These are phyloP conservation scores for Lasiosphaeria ovina DNA, from an alignment of 495 filamentous ascomycete genomes.

Conservation along the genomic window DNA sequence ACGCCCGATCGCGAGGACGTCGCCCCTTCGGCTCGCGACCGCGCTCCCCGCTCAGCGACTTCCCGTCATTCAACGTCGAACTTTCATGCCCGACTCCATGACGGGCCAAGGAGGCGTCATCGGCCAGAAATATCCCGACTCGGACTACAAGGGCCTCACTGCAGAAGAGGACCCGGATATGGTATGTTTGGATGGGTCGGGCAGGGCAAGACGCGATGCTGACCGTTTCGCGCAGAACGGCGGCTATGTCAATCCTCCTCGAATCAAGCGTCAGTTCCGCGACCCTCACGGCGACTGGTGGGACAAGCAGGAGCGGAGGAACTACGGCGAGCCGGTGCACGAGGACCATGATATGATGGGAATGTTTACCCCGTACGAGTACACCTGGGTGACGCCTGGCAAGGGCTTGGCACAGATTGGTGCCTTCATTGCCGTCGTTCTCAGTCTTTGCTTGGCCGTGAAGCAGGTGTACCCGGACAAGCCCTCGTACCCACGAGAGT, in stretches of 20 bases:
- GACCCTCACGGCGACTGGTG: slow-evolving; percentile 95
- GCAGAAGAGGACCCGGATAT: slow-evolving; percentile 73
- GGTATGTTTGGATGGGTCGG: slow-evolving; percentile 44
- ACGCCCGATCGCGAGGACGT: slow-evolving; percentile 55
- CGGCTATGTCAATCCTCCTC: slow-evolving; percentile 84
- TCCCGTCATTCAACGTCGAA: slow-evolving; percentile 49
- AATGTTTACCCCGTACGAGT: slow-evolving; percentile 85
- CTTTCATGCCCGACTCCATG: slow-evolving; percentile 45
- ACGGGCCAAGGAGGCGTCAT: slow-evolving; percentile 34
- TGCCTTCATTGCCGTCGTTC: slow-evolving; percentile 65
- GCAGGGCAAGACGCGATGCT: slow-evolving; percentile 8
- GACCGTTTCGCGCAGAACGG: slow-evolving; percentile 65
- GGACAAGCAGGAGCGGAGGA: slow-evolving; percentile 94
- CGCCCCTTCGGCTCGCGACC: slow-evolving; percentile 50
- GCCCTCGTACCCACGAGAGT: slow-evolving; percentile 72
- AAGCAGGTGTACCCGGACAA: slow-evolving; percentile 82
- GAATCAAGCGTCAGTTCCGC: slow-evolving; percentile 79
- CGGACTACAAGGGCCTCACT: slow-evolving; percentile 52
- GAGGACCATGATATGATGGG: slow-evolving; percentile 96
- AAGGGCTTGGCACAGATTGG: slow-evolving; percentile 74
- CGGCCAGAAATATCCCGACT: slow-evolving; percentile 50
- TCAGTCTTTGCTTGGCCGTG: slow-evolving; percentile 69
- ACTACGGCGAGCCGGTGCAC: slow-evolving; percentile 93
- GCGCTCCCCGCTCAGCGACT: slow-evolving; percentile 43
- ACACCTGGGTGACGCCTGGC: slow-evolving; percentile 74